Percentiles rank a stretch among this genome's conserved stretches.
These are phyloP conservation scores for Ogataea hybrid DNA, from an alignment of 1,139 yeast genomes.

Conservation along the genomic window DNA sequence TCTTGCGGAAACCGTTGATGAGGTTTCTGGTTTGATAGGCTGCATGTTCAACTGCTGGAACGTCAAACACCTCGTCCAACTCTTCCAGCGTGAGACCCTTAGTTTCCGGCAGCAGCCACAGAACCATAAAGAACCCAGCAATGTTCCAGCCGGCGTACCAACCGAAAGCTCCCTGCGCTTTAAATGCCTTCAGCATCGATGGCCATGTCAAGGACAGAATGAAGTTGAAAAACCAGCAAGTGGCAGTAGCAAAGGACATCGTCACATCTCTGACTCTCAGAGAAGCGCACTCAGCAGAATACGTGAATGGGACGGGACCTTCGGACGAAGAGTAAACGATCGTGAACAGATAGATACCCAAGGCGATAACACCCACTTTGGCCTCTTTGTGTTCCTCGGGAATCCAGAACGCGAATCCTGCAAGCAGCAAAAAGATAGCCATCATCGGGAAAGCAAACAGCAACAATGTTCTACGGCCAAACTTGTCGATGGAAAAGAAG, in stretches of 20 bases:
- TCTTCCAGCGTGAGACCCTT: constrained; percentile 70
- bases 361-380: constrained; percentile 60
- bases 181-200: constrained; percentile 59
- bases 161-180: constrained; percentile 85
- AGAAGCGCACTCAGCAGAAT: constrained; percentile 86
- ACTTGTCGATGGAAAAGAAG: constrained; percentile 32
- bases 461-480: constrained; percentile 47
- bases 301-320: constrained; percentile 90
- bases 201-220: constrained; percentile 86
- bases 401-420: constrained; percentile 79
- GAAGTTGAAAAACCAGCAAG: constrained; percentile 85
- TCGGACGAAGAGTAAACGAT: constrained; percentile 81
- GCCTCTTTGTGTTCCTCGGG: constrained; percentile 44
- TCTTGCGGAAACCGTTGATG: constrained; percentile 40
- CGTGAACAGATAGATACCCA: constrained; percentile 74
- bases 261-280: constrained; percentile 82
- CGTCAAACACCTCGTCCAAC: constrained; percentile 66
- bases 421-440: constrained; percentile 62
- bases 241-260: constrained; percentile 81
- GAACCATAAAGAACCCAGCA: constrained; percentile 66
- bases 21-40: constrained; percentile 49
- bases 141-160: constrained; percentile 88
- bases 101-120: constrained; percentile 71
- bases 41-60: constrained; percentile 54
- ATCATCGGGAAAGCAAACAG: constrained; percentile 75